Percentiles rank a stretch among this genome's conserved stretches.
Conservation (phyloP, 2,329 filamentous ascomycete species). For the Sporothrix luriei region DNA sequence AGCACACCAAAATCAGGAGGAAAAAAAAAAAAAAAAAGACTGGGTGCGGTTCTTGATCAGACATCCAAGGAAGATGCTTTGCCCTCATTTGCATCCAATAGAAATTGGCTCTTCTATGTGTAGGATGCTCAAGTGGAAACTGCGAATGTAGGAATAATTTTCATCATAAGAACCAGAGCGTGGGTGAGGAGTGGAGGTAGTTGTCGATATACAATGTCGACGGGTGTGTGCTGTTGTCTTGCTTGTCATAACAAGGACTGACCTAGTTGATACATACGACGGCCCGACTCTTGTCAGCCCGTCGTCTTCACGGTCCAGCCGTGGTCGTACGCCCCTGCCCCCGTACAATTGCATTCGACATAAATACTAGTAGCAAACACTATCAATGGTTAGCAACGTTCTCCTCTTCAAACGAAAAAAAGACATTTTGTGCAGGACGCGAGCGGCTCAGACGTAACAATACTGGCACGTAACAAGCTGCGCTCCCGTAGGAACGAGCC, state of each 20-base stretch:
- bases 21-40: no score
- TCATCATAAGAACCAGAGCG: constrained; percentile 61
- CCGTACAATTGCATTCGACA: background rate
- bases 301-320: constrained; percentile 20
- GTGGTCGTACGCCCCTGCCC: background rate
- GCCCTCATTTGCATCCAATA: constrained; percentile 66
- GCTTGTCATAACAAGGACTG: background rate
- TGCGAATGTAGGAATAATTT: constrained; percentile 78
- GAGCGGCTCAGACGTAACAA: constrained; percentile 44
- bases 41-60: constrained; percentile 40
- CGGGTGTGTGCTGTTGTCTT: background rate
- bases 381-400: constrained; percentile 14
- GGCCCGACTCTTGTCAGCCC: background rate
- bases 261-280: background rate
- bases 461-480: constrained; percentile 91
- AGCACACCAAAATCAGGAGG: constrained; percentile 22
- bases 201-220: background rate
- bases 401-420: background rate
- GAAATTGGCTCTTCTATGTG: constrained; percentile 61
- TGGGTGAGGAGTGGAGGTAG: constrained; percentile 8
- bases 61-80: constrained; percentile 73
- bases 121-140: constrained; percentile 74
- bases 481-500: constrained; percentile 54
- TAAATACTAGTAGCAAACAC: no score
- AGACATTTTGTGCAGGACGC: constrained; percentile 3